phyloP scores from a whole-genome alignment of 164 flowering plant genomes.

The Tinospora cordifolia region DNA sequence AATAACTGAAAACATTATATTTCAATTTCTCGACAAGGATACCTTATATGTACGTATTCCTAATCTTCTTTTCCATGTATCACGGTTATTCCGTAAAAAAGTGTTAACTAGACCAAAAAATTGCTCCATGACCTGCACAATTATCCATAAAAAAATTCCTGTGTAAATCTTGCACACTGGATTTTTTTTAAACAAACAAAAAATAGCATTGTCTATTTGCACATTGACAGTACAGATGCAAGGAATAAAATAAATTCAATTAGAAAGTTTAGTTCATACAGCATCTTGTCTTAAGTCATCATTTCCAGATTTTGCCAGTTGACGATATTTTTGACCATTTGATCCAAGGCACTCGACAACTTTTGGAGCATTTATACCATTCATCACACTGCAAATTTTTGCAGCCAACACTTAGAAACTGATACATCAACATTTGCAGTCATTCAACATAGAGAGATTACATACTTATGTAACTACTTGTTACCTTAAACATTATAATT shows the following conservation, averaged over 20 bases:
- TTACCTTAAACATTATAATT: background rate
- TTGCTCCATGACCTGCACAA: slow-evolving; percentile 95
- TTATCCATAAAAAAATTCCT: background rate
- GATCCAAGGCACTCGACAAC: slow-evolving; percentile 92
- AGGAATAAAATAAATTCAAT: background rate
- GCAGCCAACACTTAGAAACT: slow-evolving; percentile 4
- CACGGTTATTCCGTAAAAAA: slow-evolving; percentile 66
- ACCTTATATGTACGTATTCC: slow-evolving; percentile 96
- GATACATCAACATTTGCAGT: background rate
- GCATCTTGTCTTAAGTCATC: slow-evolving; percentile 99
- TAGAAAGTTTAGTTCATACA: slow-evolving; percentile 33
- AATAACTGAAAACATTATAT: too few species aligned
- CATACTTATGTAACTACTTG: background rate
- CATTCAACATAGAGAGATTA: background rate
- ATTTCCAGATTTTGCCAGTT: slow-evolving; percentile 99
- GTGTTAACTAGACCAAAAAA: slow-evolving; percentile 91
- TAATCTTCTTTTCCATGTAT: slow-evolving; percentile 80
- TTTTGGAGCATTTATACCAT: slow-evolving; percentile 98
- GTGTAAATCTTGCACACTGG: background rate
- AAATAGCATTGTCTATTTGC: background rate
- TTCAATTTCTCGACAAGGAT: slow-evolving; percentile 2
- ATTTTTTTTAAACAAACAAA: background rate
- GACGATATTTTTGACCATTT: slow-evolving; percentile 80
- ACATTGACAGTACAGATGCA: background rate
- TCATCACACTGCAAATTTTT: slow-evolving; percentile 73